Conservation (phyloP, 768 basidiomycete species). For the Dacryopinax spathularia region DNA sequence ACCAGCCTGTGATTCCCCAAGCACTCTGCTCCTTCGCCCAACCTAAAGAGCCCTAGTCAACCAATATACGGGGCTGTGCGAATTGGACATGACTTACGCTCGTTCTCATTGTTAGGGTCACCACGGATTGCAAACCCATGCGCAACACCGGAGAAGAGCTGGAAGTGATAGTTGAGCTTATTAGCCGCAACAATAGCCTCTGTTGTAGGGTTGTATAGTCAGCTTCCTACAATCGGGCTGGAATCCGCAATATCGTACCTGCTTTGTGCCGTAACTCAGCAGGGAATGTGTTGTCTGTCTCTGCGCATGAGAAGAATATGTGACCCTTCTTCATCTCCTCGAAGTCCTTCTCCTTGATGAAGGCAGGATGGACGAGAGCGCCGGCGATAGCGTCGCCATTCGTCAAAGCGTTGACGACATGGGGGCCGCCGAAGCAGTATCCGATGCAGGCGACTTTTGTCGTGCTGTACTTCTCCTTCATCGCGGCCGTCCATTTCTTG, state of each 20-base stretch:
- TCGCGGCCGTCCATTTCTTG: constrained; percentile 39
- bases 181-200: neutral
- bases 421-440: constrained; percentile 20
- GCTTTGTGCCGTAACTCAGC: neutral
- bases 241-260: neutral
- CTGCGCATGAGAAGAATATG: constrained; percentile 14
- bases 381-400: constrained; percentile 4
- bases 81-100: neutral
- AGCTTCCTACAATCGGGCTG: neutral
- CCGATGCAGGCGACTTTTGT: constrained; percentile 5
- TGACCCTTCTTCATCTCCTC: constrained; percentile 10
- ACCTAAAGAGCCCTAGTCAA: neutral
- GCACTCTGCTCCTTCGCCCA: constrained; percentile 1
- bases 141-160: neutral
- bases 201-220: neutral
- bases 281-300: neutral
- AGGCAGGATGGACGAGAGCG: constrained; percentile 18
- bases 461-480: constrained; percentile 37
- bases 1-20: neutral
- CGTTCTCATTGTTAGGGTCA: neutral
- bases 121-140: neutral
- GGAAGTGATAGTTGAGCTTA: constrained; percentile 1
- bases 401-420: constrained; percentile 9
- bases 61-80: neutral
- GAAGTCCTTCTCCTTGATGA: constrained; percentile 16